Evolutionary conservation across 2,329 filamentous ascomycete genomes (phyloP).

Genomic region (Ophiosphaerella korrae): DNA sequence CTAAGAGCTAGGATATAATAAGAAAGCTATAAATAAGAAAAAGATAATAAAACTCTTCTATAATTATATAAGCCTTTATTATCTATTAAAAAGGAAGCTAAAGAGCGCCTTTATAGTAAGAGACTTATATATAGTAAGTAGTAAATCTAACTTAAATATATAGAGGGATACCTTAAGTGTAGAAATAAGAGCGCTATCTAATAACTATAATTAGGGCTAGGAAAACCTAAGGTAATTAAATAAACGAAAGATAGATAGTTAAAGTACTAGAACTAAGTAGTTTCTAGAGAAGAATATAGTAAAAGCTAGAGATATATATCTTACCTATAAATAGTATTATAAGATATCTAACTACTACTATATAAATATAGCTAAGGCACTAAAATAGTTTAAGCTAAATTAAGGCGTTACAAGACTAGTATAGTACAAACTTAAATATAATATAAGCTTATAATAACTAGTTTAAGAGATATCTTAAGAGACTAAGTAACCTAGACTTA

Average conservation of each 20-base stretch:
- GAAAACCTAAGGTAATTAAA: constrained; percentile 3
- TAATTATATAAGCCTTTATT: not conserved
- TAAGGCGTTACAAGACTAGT: constrained; percentile 1
- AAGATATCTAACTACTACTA: constrained; percentile 2
- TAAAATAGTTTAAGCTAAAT: constrained; percentile 3
- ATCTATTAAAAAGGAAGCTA: not conserved
- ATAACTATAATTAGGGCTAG: not conserved
- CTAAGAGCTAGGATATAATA: not conserved
- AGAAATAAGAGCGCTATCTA: constrained; percentile 2
- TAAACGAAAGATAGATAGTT: constrained; percentile 2
- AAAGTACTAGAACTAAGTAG: constrained; percentile 4
- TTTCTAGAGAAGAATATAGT: constrained; percentile 1
- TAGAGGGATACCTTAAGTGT: not conserved
- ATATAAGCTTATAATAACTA: constrained; percentile 1
- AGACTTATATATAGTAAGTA: not conserved
- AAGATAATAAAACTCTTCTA: constrained; percentile 1
- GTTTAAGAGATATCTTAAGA: not conserved
- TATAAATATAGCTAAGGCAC: not conserved
- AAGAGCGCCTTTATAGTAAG: not conserved
- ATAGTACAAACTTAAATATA: constrained; percentile 5
- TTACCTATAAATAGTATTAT: constrained; percentile 1
- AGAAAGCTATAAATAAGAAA: constrained; percentile 3
- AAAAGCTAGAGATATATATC: not conserved
- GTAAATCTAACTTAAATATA: not conserved
- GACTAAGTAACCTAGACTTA: not conserved